phyloP scores from a whole-genome alignment of 2,329 filamentous ascomycete genomes.

The Calonectria pteridis region DNA sequence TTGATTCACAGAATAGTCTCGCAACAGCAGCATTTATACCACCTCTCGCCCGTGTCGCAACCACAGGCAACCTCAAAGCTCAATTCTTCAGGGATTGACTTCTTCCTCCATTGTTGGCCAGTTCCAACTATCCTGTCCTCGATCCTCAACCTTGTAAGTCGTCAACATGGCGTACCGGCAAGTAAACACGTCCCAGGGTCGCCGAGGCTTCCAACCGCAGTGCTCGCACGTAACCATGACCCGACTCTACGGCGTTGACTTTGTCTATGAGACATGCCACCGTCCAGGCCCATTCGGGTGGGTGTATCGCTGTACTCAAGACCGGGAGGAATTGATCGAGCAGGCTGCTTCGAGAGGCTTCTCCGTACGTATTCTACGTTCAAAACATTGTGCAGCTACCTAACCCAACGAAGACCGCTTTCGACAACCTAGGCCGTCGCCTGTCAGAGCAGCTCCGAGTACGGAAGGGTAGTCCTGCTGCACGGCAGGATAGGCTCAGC shows the following conservation, averaged over 20 bases:
- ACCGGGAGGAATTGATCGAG: slow-evolving; percentile 61
- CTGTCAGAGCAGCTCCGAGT: slow-evolving; percentile 50
- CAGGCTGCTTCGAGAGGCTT: slow-evolving; percentile 42
- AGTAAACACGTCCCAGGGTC: slow-evolving; percentile 21
- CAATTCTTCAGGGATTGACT: background rate
- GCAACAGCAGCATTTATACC: slow-evolving; percentile 4
- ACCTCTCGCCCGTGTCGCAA: background rate
- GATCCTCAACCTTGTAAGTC: background rate
- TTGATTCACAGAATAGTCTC: slow-evolving; percentile 12
- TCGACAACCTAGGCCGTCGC: slow-evolving; percentile 51
- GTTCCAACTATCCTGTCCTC: background rate
- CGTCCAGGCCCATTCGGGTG: slow-evolving; percentile 72
- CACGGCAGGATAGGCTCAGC: slow-evolving; percentile 57
- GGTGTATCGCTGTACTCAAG: slow-evolving; percentile 80
- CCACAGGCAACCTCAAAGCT: background rate
- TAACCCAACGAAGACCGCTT: slow-evolving; percentile 42
- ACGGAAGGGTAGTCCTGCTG: slow-evolving; percentile 56
- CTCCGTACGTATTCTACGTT: background rate
- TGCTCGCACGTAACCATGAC: slow-evolving; percentile 80
- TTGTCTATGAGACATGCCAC: slow-evolving; percentile 70
- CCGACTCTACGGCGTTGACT: slow-evolving; percentile 68
- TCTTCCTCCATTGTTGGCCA: background rate
- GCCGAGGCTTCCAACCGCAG: slow-evolving; percentile 45
- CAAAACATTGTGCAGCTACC: background rate
- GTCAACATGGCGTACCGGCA: slow-evolving; percentile 32